Evolutionary conservation across 768 basidiomycete genomes (phyloP).

Genomic region (Serendipita indica): DNA sequence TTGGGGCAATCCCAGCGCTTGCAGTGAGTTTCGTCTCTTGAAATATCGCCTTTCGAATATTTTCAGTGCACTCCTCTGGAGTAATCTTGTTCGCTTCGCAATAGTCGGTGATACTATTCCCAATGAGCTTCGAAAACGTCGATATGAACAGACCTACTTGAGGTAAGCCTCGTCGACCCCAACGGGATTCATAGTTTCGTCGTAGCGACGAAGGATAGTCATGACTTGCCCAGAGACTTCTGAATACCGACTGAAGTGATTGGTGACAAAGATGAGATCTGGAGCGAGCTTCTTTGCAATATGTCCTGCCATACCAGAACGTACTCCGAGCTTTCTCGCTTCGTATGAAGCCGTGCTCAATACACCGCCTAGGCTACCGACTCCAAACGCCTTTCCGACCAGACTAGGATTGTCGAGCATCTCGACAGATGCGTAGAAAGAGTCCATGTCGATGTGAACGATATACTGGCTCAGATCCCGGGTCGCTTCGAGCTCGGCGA

Average conservation of each 20-base stretch:
- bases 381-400: conserved; percentile 59
- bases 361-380: conserved; percentile 54
- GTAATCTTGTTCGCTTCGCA: conserved; percentile 51
- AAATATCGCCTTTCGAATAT: conserved; percentile 60
- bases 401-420: conserved; percentile 48
- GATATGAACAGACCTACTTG: conserved; percentile 42
- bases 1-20: conserved; percentile 91
- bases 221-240: conserved; percentile 64
- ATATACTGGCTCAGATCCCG: conserved; percentile 73
- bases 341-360: conserved; percentile 85
- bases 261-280: conserved; percentile 54
- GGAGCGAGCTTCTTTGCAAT: conserved; percentile 92
- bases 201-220: conserved; percentile 49
- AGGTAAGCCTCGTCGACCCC: conserved; percentile 87
- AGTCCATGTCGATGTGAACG: conserved; percentile 94
- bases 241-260: conserved; percentile 42
- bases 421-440: conserved; percentile 71
- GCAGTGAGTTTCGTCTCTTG: conserved; percentile 75
- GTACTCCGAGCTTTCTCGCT: conserved; percentile 76
- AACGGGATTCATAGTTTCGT: conserved; percentile 57
- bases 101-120: conserved; percentile 62
- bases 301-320: conserved; percentile 95
- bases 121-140: neutral
- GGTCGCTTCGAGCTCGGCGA: conserved; percentile 54
- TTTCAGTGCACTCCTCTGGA: conserved; percentile 58